These are phyloP conservation scores for Didymellaceae sp. DNA, from an alignment of 2,329 filamentous ascomycete species.

Conservation along the genomic window DNA sequence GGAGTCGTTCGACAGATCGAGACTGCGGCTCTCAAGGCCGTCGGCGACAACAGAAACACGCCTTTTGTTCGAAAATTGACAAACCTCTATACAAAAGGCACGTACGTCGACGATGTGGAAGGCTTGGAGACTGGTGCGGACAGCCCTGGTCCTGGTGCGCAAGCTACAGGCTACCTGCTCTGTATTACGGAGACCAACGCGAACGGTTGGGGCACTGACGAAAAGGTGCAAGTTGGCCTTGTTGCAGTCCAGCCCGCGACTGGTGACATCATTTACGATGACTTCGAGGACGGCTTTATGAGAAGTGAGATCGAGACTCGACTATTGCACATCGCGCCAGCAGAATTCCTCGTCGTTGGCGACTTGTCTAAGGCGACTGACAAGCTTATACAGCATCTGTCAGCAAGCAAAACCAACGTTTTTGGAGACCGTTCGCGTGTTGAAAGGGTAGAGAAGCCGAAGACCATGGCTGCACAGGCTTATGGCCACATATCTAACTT, in stretches of 20 bases:
- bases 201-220: constrained; percentile 83
- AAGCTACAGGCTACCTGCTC: constrained; percentile 82
- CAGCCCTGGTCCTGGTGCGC: constrained; percentile 61
- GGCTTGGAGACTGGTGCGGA: constrained; percentile 65
- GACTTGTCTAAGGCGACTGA: constrained; percentile 89
- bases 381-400: constrained; percentile 88
- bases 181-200: constrained; percentile 87
- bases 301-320: constrained; percentile 93
- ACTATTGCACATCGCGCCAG: constrained; percentile 93
- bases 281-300: constrained; percentile 98
- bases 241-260: constrained; percentile 95
- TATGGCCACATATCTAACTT: constrained; percentile 91
- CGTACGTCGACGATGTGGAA: constrained; percentile 92
- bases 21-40: constrained; percentile 94
- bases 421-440: constrained; percentile 90
- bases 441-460: constrained; percentile 76
- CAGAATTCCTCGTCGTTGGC: constrained; percentile 92
- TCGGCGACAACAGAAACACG: constrained; percentile 89
- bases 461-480: constrained; percentile 82
- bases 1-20: constrained; percentile 94
- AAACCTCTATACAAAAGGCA: constrained; percentile 97
- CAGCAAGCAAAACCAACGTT: constrained; percentile 85
- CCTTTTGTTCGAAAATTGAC: constrained; percentile 93
- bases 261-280: constrained; percentile 93
- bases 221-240: constrained; percentile 90